Conservation (phyloP, 2,329 filamentous ascomycete genomes). For the Fusarium caatingaense region DNA sequence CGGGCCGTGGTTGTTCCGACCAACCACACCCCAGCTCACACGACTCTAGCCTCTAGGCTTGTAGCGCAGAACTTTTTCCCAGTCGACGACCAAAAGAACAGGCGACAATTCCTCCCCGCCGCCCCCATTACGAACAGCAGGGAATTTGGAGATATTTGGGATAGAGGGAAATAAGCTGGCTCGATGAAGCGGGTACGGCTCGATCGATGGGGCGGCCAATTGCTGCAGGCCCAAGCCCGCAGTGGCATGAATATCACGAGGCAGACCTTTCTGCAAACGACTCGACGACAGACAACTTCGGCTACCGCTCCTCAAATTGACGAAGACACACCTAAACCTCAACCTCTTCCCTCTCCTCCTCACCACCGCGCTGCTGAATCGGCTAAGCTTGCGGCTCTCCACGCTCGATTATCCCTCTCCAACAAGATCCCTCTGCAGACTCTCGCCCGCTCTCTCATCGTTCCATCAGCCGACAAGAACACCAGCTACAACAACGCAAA, state of each 20-base stretch:
- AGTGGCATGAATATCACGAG: slow-evolving; percentile 28
- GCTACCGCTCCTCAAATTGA: slow-evolving; percentile 42
- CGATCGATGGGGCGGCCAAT: slow-evolving; percentile 56
- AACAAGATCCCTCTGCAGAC: slow-evolving; percentile 85
- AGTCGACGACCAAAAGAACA: slow-evolving; percentile 37
- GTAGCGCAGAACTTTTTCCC: slow-evolving; percentile 53
- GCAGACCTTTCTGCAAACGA: slow-evolving; percentile 40
- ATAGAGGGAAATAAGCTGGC: slow-evolving; percentile 34
- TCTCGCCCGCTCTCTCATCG: slow-evolving; percentile 85
- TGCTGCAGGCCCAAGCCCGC: slow-evolving; percentile 52
- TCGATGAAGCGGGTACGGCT: slow-evolving; percentile 58
- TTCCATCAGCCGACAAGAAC: slow-evolving; percentile 84
- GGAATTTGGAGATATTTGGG: slow-evolving; percentile 28
- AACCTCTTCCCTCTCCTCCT: slow-evolving; percentile 75
- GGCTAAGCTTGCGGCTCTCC: slow-evolving; percentile 90
- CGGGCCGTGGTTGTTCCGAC: slow-evolving; percentile 47
- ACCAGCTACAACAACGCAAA: slow-evolving; percentile 88
- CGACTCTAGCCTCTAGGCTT: slow-evolving; percentile 45
- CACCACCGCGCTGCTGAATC: slow-evolving; percentile 75
- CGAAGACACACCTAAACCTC: slow-evolving; percentile 37
- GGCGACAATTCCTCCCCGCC: slow-evolving; percentile 24
- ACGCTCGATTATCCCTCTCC: slow-evolving; percentile 87
- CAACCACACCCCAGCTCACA: slow-evolving; percentile 47
- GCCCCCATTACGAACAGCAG: slow-evolving; percentile 28
- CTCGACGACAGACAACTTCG: slow-evolving; percentile 50